Conservation (phyloP, 371 early-diverging fungal species). For the Mortierella sp. region DNA sequence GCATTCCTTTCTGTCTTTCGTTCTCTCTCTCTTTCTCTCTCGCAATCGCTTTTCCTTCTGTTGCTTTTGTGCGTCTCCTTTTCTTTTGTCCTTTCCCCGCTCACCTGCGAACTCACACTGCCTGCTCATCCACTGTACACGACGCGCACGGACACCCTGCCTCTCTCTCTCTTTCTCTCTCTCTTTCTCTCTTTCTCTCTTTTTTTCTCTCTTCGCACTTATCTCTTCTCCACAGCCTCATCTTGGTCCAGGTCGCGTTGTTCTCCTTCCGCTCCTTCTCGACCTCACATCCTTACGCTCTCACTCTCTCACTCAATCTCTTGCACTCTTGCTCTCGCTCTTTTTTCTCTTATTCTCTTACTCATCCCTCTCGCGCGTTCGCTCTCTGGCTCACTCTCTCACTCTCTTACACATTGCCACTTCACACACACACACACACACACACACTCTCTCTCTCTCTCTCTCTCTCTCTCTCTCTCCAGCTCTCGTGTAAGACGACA, state of each 20-base stretch:
- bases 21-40: background rate
- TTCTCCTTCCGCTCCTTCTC: background rate
- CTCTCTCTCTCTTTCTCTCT: background rate
- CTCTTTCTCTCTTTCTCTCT: background rate
- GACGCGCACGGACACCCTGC: background rate
- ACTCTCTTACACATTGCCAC: background rate
- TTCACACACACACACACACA: too few relatives aligned
- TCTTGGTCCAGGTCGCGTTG: background rate
- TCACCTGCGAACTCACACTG: background rate
- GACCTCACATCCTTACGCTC: background rate
- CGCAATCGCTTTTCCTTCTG: background rate
- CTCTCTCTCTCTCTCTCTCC: background rate
- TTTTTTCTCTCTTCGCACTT: background rate
- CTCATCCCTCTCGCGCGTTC: background rate
- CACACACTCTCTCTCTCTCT: background rate
- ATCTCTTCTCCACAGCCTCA: background rate
- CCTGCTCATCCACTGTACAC: background rate
- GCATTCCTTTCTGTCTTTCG: background rate
- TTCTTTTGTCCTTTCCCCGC: background rate
- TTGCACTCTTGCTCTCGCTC: background rate
- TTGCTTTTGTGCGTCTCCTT: background rate
- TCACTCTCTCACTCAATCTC: background rate
- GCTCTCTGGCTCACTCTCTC: background rate
- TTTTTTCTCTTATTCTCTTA: constrained; percentile 8
- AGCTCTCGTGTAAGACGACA: background rate